Evolutionary conservation across 2,329 filamentous ascomycete genomes (phyloP).

Genomic region (Penicillium sp.): DNA sequence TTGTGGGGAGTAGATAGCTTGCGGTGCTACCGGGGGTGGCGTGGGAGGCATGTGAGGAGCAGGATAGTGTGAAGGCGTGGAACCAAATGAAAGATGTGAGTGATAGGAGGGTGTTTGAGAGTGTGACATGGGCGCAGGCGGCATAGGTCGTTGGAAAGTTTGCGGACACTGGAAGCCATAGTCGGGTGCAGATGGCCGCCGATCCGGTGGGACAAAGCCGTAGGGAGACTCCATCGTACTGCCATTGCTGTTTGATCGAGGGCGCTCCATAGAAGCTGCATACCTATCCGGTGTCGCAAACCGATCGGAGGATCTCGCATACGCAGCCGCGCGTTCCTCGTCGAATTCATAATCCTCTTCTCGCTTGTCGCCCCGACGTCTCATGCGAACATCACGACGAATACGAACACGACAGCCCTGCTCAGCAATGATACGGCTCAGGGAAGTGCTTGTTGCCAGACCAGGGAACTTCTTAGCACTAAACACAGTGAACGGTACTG

Average conservation of each 20-base stretch:
- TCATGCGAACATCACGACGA: constrained; percentile 88
- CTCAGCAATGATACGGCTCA: constrained; percentile 90
- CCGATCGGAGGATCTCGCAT: constrained; percentile 47
- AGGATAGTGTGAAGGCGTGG: constrained; percentile 43
- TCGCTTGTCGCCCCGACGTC: constrained; percentile 72
- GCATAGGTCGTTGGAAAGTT: constrained; percentile 36
- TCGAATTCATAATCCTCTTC: constrained; percentile 67
- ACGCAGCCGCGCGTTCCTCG: constrained; percentile 48
- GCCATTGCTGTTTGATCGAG: constrained; percentile 59
- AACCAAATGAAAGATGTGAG: constrained; percentile 46
- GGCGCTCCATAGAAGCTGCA: constrained; percentile 51
- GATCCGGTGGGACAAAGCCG: constrained; percentile 44
- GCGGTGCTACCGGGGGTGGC: constrained; percentile 41
- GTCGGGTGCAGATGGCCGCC: constrained; percentile 53
- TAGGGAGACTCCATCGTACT: constrained; percentile 52
- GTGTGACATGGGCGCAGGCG: constrained; percentile 41
- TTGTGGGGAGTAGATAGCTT: constrained; percentile 37
- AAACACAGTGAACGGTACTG: constrained; percentile 80
- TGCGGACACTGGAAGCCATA: constrained; percentile 37
- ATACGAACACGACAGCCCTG: constrained; percentile 97
- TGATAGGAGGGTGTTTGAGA: constrained; percentile 38
- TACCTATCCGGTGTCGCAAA: constrained; percentile 53
- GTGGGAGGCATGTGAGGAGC: constrained; percentile 44
- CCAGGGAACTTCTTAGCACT: constrained; percentile 99
- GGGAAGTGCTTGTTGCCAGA: constrained; percentile 78